Base-by-base conservation (phyloP, 2,329 filamentous ascomycete genomes). In the Chalara sp. region DNA sequence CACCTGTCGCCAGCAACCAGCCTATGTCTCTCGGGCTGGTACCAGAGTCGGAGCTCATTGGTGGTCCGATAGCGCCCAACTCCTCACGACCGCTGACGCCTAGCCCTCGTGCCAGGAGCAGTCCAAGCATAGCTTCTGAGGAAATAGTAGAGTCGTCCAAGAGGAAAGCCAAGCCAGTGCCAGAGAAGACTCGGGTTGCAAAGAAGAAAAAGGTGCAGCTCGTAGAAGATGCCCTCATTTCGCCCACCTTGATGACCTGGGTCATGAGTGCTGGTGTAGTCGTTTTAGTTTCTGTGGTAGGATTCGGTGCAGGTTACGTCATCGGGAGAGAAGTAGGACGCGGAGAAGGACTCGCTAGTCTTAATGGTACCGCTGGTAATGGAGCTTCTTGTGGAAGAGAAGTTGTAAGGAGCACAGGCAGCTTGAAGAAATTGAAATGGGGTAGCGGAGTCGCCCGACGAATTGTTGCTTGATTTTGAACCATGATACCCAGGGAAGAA, bases 231-330 rank as follows among this genome's bases (percentile, higher is more conserved):
- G 62, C 72, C 2, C 62, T 75, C 35, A 73, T 84, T 48, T 81
- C 76, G 47, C 80, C 81, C 33, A 83, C 81, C 1, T 66, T 84
- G 6, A 64, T 84, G 46, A 81, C 81, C 0, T 85, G 81, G 65
- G 79, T 83, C 5, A 74, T 86, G 49, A 81, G 79, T 51, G 82
- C 83, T 6, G 82, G 83, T 13, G 82, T 86, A 1, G 79, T 86
- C 1, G 81, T 86, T 6, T 72, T 87, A 8, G 78, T 86, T 3
- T 83, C 79, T 6, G 83, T 84, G 1, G 81, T 86, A 33, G 82
- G 82, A 2, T 86, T 87, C 57, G 81, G 83, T 3, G 83, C 83
- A 6, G 83, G 83, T 8, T 85, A 84, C 60, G 81, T 84, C 29
- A 81, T 85, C 53, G 83, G 83, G 5, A 72, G 81, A 30, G 83